Base-by-base conservation (phyloP, 441 rosid genomes). In the Dalechampia spathulata region DNA sequence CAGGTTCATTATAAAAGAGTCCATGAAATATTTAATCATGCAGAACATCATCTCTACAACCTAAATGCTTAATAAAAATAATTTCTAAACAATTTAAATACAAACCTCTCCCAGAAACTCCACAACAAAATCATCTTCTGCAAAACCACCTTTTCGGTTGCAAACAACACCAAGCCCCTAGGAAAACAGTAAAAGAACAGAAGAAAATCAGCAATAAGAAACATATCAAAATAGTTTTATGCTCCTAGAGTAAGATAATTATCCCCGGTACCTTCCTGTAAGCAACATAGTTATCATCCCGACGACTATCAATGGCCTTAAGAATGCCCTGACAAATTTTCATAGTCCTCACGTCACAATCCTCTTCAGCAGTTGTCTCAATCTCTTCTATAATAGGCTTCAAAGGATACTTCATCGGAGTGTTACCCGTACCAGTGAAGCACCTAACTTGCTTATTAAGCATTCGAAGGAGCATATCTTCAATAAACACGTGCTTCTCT, bases 161-260 rank as follows among this genome's bases (percentile, higher is more conserved):
- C 99, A 94, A 69, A 94, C 96, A 71, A 94, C 99, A 53, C 99
- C 99, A 53, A 94, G 96, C 44, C 99, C 99, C 99, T 94, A 67
- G 57, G 19, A 56, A 53, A 61, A 48, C 55, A 41, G 49, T 17
- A 36, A 41, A 54, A 49, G 27, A 15, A 50, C 4, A 44, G 49
- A 21, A 22, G 36, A 52, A 37, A 52, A 67, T 67, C 60, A 68
- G 57, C 42, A 63, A 44, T n/a, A 51, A 43, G 55, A 16, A 61
- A 40, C 44, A 47, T 25, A 22, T 37, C 23, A 30, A 37, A 51
- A 23, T 2, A 37, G 19, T 15, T 53, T 2, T 30, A 37, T 15
- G 55, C 23, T 49, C 48, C 28, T 25, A 12, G 22, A 16, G 15
- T 28, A 43, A 25, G 26, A 41, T 34, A 39, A 70, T 50, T 36